phyloP scores from a whole-genome alignment of 2,329 filamentous ascomycete genomes.

The Alternaria novae-zelandiae region DNA sequence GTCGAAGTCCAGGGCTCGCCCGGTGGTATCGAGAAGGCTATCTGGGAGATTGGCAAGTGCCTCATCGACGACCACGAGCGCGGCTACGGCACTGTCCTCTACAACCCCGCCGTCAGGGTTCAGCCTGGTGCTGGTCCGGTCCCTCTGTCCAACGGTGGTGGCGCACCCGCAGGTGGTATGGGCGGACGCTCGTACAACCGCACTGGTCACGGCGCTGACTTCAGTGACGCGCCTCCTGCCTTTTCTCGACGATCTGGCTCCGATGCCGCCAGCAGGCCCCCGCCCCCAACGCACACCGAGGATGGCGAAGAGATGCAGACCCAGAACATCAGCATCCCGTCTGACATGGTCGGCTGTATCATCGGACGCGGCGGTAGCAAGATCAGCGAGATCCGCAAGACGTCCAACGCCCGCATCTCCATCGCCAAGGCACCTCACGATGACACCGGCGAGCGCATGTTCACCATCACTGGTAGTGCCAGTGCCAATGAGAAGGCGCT shows the following conservation, averaged over 20 bases:
- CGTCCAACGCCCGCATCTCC: conserved; percentile 93
- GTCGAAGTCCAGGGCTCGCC: conserved; percentile 96
- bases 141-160: conserved; percentile 59
- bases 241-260: conserved; percentile 80
- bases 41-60: conserved; percentile 99
- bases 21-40: conserved; percentile 91
- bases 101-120: conserved; percentile 93
- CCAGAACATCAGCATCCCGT: conserved; percentile 98
- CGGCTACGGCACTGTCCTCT: conserved; percentile 93
- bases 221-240: conserved; percentile 79
- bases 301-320: conserved; percentile 98
- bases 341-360: conserved; percentile 99
- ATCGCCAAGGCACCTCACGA: conserved; percentile 98
- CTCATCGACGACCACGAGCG: conserved; percentile 97
- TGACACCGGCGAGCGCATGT: conserved; percentile 98
- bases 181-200: conserved; percentile 75
- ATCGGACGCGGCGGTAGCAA: conserved; percentile 94
- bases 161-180: conserved; percentile 59
- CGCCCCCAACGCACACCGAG: conserved; percentile 83
- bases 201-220: conserved; percentile 96
- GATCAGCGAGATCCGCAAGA: conserved; percentile 98
- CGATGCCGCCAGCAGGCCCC: conserved; percentile 79
- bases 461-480: conserved; percentile 96
- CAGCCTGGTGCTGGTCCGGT: conserved; percentile 66
- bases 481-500: conserved; percentile 94